Base-by-base conservation (phyloP, 352 stramenopile species). In the Phytopythium chamaehyphon region DNA sequence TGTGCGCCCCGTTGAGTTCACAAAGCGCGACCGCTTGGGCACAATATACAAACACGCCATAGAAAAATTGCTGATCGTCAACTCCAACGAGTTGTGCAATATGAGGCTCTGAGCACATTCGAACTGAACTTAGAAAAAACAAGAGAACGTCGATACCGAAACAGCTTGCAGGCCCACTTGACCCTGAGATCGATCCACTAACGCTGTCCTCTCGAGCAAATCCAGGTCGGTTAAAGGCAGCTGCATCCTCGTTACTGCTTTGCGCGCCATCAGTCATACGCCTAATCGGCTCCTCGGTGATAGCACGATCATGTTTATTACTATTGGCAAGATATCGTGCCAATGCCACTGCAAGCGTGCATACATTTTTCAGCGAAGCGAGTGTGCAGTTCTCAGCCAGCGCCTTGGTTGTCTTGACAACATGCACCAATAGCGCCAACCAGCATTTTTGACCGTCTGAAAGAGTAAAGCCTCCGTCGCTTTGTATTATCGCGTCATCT, bases 1-100 rank as follows among this genome's bases (percentile, higher is more conserved):
- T 61, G 39, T 90, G 77, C 9, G 54, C 42, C n/a, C 69, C 66
- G 26, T 60, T 66, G 11, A 93, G 47, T 31, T 88, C 79, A 39
- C 63, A 82, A 23, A 93, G 44, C 1, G 88, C 14, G 8, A 81
- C 72, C 0, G 55, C 66, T 57, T 93, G 79, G 1, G 60, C 55
- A 21, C 66, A 86, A 45, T 88, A 93, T 12, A 93, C 69, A 5
- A 93, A 54, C 6, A 66, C 71, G 2, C 73, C 69, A 46, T 86
- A 88, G 54, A 90, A 86, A 37, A 90, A 89, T 15, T 83, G 82
- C 23, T 88, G 76, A 12, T 79, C 62, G 26, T 88, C 79, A 0
- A 47, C 43, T 7, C 79, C 76, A 18, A 93, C 24, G 1, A 69
- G 24, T 51, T 80, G 68, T 0, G 23, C 56, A 14, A 79, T 57